Evolutionary conservation across 805 yeast genomes (phyloP).

Genomic region (Komagataella ulmi): DNA sequence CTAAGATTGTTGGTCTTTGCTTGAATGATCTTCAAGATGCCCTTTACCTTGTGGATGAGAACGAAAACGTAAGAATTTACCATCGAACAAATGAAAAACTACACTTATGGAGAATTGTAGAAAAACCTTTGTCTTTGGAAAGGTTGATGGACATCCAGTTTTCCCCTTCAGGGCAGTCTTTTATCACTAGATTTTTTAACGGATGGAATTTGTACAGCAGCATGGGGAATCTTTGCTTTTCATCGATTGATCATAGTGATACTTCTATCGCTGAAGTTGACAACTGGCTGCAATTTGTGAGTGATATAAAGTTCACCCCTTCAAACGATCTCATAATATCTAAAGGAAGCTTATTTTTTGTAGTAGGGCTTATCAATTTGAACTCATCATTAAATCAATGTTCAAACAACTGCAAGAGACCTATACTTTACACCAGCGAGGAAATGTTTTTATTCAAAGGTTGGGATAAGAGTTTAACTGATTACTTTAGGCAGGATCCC

Average conservation of each 20-base stretch:
- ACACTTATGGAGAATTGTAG: conserved; percentile 15
- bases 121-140: conserved; percentile 21
- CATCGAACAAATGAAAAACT: conserved; percentile 21
- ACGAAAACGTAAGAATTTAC: conserved; percentile 21
- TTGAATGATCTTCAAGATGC: conserved; percentile 27
- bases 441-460: conserved; percentile 31
- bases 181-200: conserved; percentile 13
- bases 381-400: conserved; percentile 13
- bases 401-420: conserved; percentile 18
- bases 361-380: conserved; percentile 10
- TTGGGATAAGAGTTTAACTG: conserved; percentile 25
- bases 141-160: conserved; percentile 15
- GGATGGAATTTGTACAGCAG: conserved; percentile 38
- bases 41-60: conserved; percentile 22
- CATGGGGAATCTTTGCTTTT: conserved; percentile 30
- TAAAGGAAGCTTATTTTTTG: conserved; percentile 15
- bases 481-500: conserved; percentile 16
- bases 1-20: conserved; percentile 13
- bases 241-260: conserved; percentile 22
- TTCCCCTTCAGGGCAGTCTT: conserved; percentile 14
- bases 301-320: conserved; percentile 9
- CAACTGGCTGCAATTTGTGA: conserved; percentile 4
- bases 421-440: conserved; percentile 26
- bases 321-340: conserved; percentile 6
- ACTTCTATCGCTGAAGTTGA: conserved; percentile 2